These are phyloP conservation scores for Venturia effusa DNA, from an alignment of 2,329 filamentous ascomycete genomes.

Conservation along the genomic window DNA sequence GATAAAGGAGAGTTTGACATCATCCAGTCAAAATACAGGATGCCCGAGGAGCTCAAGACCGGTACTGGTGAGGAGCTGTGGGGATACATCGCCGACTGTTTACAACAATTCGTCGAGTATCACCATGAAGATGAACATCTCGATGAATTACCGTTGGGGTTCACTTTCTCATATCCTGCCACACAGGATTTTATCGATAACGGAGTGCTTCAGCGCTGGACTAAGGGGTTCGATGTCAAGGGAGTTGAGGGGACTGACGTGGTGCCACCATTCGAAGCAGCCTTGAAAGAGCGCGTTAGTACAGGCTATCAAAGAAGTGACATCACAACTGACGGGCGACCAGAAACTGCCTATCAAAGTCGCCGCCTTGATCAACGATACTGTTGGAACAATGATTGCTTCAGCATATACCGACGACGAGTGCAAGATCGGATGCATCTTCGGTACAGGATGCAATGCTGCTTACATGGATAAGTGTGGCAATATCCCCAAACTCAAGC, in stretches of 20 bases:
- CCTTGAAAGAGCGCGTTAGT: conserved; percentile 57
- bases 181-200: conserved; percentile 91
- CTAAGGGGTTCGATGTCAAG: conserved; percentile 90
- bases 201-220: conserved; percentile 88
- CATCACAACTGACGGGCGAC: conserved; percentile 15
- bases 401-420: conserved; percentile 90
- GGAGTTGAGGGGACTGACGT: conserved; percentile 88
- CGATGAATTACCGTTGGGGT: conserved; percentile 66
- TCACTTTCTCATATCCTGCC: conserved; percentile 94
- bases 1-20: conserved; percentile 91
- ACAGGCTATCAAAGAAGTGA: not conserved
- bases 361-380: conserved; percentile 92
- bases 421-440: conserved; percentile 95
- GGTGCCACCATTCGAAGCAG: conserved; percentile 76
- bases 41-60: conserved; percentile 88
- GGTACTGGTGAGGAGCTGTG: conserved; percentile 79
- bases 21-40: conserved; percentile 90
- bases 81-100: conserved; percentile 89
- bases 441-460: conserved; percentile 95
- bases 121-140: conserved; percentile 62
- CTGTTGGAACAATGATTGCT: conserved; percentile 90
- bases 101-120: conserved; percentile 83
- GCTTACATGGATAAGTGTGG: conserved; percentile 95
- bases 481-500: conserved; percentile 83
- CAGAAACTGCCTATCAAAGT: conserved; percentile 86